Base-by-base conservation (phyloP, 2,329 filamentous ascomycete species). In the Tolypocladium capitatum region DNA sequence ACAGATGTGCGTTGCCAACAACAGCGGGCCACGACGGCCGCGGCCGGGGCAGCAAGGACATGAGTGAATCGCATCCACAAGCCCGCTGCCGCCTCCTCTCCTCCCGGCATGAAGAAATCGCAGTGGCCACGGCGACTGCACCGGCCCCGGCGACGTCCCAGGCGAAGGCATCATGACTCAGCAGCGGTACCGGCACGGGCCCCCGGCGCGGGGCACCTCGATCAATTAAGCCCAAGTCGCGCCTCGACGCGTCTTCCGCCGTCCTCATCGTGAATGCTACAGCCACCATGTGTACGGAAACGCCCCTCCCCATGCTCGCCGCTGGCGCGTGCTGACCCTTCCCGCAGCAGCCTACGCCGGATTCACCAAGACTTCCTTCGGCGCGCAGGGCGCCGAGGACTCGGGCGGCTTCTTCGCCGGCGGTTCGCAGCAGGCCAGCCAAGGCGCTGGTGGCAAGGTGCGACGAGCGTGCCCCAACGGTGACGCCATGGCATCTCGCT, bases 351-450 rank as follows among this genome's bases (percentile, higher is more conserved):
- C 72, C 53, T 78, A 76, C 67, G 68, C 65, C 51, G 68, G 69
- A 55, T 76, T 70, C 62, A 54, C 64, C 55, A 69, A 66, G 59
- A 56, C 63, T 24, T 59, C 65, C 50, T 77, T 75, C 58, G 75
- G 75, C 55, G 73, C 67, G 50, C 69, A 74, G 56, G 76, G 75
- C 53, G 78, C 71, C 60, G 76, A 77, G 49, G 76, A 78, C 56
- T 76, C 73, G 42, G 80, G 80, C 54, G 80, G 80, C 47, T 83
- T 81, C 66, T 68, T 81, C 53, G 72, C 68, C 51, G 72, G 73
- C 48, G 78, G 74, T 51, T 80, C 78, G 6, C 80, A 83, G 61
- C 66, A 70, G 54, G 78, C 76, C 53, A 80, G 76, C 59, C 78
- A 72, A 51, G 65, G 67, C 46, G 67, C 63, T 33, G 67, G 68